Percentiles rank a stretch among this genome's conserved stretches.
Evolutionary conservation across 2,329 filamentous ascomycete genomes (phyloP).

Genomic region (Pseudogymnoascus sp.): DNA sequence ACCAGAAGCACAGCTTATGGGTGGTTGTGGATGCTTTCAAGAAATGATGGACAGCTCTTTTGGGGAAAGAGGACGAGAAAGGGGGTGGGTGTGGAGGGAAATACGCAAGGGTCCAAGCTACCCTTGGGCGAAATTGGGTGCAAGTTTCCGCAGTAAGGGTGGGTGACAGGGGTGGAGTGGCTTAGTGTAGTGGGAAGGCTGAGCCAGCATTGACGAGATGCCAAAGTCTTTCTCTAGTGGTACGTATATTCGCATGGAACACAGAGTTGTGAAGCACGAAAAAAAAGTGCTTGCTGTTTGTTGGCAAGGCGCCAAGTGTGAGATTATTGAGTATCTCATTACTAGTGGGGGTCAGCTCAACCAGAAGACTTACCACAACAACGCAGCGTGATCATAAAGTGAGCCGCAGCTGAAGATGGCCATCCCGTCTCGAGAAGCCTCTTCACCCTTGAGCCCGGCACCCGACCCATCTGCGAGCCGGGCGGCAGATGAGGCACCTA

Average conservation of each 20-base stretch:
- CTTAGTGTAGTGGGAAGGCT: not conserved
- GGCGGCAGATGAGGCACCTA: slow-evolving; percentile 5
- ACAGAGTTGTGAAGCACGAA: not conserved
- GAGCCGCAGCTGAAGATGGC: not conserved
- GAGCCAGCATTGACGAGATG: not conserved
- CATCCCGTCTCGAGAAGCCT: not conserved
- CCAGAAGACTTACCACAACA: not conserved
- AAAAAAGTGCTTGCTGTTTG: not conserved
- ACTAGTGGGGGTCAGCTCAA: not conserved
- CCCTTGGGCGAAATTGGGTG: slow-evolving; percentile 6
- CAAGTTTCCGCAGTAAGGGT: too few species aligned
- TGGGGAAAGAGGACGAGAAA: not conserved
- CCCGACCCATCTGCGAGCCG: not conserved
- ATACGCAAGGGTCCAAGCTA: not conserved
- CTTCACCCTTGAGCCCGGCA: not conserved
- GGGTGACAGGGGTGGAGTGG: not conserved
- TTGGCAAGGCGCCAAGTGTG: not conserved
- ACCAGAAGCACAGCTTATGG: not conserved
- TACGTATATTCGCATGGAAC: not conserved
- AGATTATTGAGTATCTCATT: not conserved
- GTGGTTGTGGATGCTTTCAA: not conserved
- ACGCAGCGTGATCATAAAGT: not conserved
- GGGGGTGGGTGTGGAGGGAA: not conserved
- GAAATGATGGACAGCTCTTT: not conserved
- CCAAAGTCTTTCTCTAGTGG: not conserved